phyloP scores from a whole-genome alignment of 345 rosid species.

The Eucalyptus pumila region DNA sequence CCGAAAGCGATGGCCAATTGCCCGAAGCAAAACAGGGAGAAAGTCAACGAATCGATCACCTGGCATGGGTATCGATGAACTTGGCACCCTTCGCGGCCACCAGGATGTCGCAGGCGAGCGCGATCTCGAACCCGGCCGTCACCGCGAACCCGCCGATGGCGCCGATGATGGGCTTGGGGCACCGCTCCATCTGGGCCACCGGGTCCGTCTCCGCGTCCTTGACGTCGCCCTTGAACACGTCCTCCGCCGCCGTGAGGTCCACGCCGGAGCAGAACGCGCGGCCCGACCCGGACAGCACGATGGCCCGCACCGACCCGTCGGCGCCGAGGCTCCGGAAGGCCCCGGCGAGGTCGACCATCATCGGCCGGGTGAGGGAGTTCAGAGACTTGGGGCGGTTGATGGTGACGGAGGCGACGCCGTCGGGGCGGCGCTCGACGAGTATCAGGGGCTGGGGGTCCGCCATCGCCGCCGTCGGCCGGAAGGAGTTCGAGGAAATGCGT shows the following conservation, averaged over 20 bases:
- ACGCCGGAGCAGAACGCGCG: constrained; percentile 87
- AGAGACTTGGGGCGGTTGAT: constrained; percentile 92
- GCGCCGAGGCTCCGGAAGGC: constrained; percentile 42
- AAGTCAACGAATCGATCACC: constrained; percentile 4
- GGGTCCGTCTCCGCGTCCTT: constrained; percentile 69
- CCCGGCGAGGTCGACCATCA: constrained; percentile 63
- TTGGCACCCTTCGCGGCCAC: constrained; percentile 68
- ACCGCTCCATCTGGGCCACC: constrained; percentile 71
- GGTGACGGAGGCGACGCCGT: constrained; percentile 58
- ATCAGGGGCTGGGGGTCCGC: constrained; percentile 27
- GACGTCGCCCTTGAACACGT: constrained; percentile 87
- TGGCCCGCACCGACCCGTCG: constrained; percentile 50
- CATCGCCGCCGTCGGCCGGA: neutral
- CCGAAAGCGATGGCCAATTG: neutral
- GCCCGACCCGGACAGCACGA: constrained; percentile 67
- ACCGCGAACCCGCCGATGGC: constrained; percentile 81
- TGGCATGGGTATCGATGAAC: constrained; percentile 85
- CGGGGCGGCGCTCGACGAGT: constrained; percentile 33
- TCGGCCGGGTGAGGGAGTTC: constrained; percentile 63
- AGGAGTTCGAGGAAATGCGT: neutral
- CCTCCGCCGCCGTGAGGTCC: constrained; percentile 78
- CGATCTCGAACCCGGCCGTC: constrained; percentile 86
- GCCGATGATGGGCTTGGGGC: constrained; percentile 75
- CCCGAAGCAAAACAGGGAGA: neutral
- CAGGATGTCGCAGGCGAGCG: constrained; percentile 81